Conservation (phyloP, 306 rosid species). For the Glycyrrhiza uralensis region DNA sequence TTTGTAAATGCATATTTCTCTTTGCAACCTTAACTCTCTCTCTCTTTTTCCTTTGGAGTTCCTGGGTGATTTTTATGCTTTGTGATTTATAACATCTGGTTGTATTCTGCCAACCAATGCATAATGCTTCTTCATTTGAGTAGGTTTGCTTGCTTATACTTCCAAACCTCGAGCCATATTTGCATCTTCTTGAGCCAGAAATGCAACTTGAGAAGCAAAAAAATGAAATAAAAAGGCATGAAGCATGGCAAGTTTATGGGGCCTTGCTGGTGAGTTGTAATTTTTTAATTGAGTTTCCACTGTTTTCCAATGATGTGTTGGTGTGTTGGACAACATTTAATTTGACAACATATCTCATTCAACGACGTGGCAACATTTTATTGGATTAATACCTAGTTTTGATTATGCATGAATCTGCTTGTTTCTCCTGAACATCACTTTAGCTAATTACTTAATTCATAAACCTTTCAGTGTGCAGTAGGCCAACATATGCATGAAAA, state of each 20-base stretch:
- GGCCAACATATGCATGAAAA: slow-evolving; percentile 65
- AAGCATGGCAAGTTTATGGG: slow-evolving; percentile 86
- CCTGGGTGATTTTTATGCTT: neutral
- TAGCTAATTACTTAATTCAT: slow-evolving; percentile 29
- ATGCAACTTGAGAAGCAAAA: slow-evolving; percentile 75
- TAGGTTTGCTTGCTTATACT: slow-evolving; percentile 78
- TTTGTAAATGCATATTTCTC: neutral
- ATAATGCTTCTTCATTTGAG: slow-evolving; percentile 22
- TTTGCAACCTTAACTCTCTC: neutral
- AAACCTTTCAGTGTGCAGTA: slow-evolving; percentile 62
- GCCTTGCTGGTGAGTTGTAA: slow-evolving; percentile 72
- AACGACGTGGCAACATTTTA: neutral
- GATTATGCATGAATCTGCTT: neutral
- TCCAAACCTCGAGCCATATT: slow-evolving; percentile 84
- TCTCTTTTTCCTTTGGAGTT: neutral
- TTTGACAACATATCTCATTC: neutral
- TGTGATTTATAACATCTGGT: slow-evolving; percentile 10
- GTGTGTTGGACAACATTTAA: neutral
- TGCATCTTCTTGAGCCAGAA: slow-evolving; percentile 80
- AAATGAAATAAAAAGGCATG: slow-evolving; percentile 72
- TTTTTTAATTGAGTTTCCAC: slow-evolving; percentile 6
- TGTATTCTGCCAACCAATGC: slow-evolving; percentile 18
- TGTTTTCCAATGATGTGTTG: neutral
- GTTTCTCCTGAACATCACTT: slow-evolving; percentile 8
- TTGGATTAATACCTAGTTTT: neutral